Evolutionary conservation across 2,329 filamentous ascomycete species (phyloP).

Genomic region (Aspergillus aculeatus): DNA sequence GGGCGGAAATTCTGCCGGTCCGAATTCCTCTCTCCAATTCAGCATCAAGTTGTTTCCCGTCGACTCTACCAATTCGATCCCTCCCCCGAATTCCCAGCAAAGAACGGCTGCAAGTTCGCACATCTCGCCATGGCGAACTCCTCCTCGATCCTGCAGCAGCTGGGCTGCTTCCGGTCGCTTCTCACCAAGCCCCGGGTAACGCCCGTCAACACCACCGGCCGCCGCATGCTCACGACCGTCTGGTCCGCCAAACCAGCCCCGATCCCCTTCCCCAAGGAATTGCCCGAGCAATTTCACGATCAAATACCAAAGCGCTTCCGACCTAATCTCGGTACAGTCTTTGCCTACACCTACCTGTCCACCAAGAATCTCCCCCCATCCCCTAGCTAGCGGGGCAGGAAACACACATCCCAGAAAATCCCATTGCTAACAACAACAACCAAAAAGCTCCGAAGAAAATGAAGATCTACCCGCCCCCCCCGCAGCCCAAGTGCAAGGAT

Average conservation of each 20-base stretch:
- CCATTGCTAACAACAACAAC: neutral
- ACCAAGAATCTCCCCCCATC: neutral
- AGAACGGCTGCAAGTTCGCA: conserved; percentile 17
- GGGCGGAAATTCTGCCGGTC: conserved; percentile 41
- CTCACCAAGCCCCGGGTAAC: conserved; percentile 51
- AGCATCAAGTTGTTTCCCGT: conserved; percentile 15
- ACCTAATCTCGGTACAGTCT: conserved; percentile 37
- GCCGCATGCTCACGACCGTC: conserved; percentile 53
- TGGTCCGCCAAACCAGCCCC: conserved; percentile 45
- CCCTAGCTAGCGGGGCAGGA: no score
- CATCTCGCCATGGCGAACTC: conserved; percentile 59
- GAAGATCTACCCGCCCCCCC: conserved; percentile 52
- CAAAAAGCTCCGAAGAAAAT: conserved; percentile 48
- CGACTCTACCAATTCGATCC: conserved; percentile 15
- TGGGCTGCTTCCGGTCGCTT: conserved; percentile 67
- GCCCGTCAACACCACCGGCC: conserved; percentile 38
- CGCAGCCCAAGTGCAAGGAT: conserved; percentile 50
- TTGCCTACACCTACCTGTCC: neutral
- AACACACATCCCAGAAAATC: neutral
- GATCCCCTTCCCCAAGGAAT: conserved; percentile 40
- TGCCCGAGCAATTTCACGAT: conserved; percentile 43
- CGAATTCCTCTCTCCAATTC: conserved; percentile 28
- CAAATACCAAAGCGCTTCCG: conserved; percentile 42
- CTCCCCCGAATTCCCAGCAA: conserved; percentile 6
- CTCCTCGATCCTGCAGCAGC: conserved; percentile 60